A percentile compares a stretch with the other conserved stretches of the same genome.
Conservation (phyloP, 352 stramenopile genomes). For the Pythium angustatum region DNA sequence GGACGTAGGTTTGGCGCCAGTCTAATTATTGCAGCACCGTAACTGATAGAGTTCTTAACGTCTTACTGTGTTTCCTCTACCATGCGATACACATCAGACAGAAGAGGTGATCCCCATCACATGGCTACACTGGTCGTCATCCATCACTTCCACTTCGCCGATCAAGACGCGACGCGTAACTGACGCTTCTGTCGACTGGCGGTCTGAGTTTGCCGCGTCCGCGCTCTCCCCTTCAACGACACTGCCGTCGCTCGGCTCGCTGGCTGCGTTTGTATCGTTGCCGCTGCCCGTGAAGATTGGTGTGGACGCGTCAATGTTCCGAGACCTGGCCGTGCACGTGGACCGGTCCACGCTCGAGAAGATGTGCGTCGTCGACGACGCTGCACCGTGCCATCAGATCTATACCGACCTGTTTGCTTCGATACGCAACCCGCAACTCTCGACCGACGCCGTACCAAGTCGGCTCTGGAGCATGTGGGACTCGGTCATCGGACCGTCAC, state of each 20-base stretch:
- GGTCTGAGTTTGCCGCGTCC: background rate
- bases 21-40: no score
- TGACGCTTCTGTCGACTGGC: background rate
- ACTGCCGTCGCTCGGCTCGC: background rate
- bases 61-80: no score
- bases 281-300: background rate
- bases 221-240: background rate
- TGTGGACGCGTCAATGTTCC: background rate
- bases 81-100: no score
- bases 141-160: no score
- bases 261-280: background rate
- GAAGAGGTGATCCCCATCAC: no score
- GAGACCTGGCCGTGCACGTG: background rate
- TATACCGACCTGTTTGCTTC: background rate
- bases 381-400: background rate
- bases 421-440: no score
- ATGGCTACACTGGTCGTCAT: no score
- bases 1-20: no score
- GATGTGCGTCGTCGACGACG: background rate
- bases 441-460: no score
- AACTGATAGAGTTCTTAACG: no score
- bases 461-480: background rate
- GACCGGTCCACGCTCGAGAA: background rate
- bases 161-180: no score
- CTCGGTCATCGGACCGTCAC: background rate